Conservation (phyloP, 1,139 yeast species). For the Geotrichum fermentans region DNA sequence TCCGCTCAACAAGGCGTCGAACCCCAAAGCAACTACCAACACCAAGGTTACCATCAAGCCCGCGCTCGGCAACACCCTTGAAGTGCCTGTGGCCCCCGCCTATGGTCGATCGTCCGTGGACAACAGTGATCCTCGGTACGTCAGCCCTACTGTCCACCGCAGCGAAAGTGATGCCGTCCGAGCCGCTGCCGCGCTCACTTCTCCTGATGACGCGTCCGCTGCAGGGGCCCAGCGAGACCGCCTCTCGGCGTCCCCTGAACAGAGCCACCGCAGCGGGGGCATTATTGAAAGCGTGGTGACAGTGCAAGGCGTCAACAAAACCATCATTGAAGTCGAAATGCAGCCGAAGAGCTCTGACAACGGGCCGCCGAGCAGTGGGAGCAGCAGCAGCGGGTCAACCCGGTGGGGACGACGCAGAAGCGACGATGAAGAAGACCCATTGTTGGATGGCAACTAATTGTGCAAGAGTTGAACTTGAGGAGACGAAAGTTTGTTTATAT, state of each 20-base stretch:
- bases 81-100: not conserved
- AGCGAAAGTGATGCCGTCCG: not conserved
- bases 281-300: slow-evolving; percentile 77
- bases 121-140: not conserved
- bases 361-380: not conserved
- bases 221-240: not conserved
- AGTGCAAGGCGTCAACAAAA: slow-evolving; percentile 79
- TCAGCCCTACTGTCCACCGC: not conserved
- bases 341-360: not conserved
- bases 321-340: slow-evolving; percentile 60
- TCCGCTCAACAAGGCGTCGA: slow-evolving; percentile 67
- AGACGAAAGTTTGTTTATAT: not conserved
- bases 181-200: not conserved
- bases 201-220: not conserved
- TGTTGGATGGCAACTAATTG: not conserved
- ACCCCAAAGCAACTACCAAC: slow-evolving; percentile 72
- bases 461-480: not conserved
- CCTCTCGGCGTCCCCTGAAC: slow-evolving; percentile 11
- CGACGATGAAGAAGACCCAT: not conserved
- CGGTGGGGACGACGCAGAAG: not conserved
- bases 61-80: not conserved
- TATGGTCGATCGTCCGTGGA: not conserved
- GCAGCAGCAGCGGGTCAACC: not conserved
- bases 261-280: slow-evolving; percentile 50
- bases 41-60: slow-evolving; percentile 44